These are phyloP conservation scores for Cadophora gregata DNA, from an alignment of 2,329 filamentous ascomycete genomes.

Conservation along the genomic window DNA sequence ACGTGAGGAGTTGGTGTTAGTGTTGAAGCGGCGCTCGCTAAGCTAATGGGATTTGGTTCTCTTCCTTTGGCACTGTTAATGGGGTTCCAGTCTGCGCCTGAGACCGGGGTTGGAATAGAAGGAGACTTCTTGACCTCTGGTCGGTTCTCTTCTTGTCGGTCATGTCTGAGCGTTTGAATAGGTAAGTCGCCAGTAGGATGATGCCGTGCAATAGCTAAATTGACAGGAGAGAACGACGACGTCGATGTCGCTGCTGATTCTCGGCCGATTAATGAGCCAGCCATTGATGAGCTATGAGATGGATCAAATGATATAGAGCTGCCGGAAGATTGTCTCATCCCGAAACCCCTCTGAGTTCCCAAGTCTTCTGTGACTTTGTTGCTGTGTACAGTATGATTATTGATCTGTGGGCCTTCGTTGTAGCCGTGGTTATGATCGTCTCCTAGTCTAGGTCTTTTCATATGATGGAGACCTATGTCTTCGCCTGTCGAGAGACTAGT, in stretches of 20 bases:
- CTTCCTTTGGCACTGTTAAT: constrained; percentile 3
- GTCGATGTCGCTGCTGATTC: constrained; percentile 6
- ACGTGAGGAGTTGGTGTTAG: neutral
- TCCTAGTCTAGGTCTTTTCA: neutral
- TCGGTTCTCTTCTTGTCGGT: neutral
- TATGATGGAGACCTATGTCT: neutral
- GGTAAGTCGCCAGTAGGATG: neutral
- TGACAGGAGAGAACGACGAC: neutral
- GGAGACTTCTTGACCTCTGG: constrained; percentile 3
- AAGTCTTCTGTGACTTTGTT: neutral
- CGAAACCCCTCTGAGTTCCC: neutral
- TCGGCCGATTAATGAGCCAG: neutral
- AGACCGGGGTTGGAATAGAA: neutral
- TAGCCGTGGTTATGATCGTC: neutral
- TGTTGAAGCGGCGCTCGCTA: neutral
- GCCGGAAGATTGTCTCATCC: neutral
- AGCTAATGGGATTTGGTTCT: neutral
- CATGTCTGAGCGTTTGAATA: neutral
- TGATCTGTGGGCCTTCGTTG: neutral
- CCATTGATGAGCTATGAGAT: neutral
- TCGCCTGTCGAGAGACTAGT: neutral
- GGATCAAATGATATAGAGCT: neutral
- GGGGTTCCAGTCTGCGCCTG: constrained; percentile 1
- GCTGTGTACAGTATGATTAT: neutral
- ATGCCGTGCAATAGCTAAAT: neutral